Evolutionary conservation across 1,284 basidiomycete genomes (phyloP), one percentile per base, ranked within the genome.

Genomic region (Cryptococcus neoformans): DNA sequence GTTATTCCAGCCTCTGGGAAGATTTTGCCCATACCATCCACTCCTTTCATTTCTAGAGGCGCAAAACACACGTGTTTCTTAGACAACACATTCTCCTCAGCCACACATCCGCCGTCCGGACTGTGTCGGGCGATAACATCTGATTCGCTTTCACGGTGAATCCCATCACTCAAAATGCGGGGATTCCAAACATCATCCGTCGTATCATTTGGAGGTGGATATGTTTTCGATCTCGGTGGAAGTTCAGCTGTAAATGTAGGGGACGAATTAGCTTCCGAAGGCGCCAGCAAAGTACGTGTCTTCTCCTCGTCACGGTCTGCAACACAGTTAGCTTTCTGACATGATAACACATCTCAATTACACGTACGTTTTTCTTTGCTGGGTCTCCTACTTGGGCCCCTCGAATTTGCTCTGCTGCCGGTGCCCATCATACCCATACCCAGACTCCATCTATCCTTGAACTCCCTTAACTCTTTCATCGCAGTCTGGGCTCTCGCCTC

Each of bases 381-480:
- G 14, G 60, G 50, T 3, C 53, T 53, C 12, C 60, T 36, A 44
- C 56, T 57, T 10, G 59, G 51, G 5, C 51, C 48, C 44, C 60
- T 46, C 59, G 66, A 66, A 7, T 41, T 21, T 16, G 51, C 55
- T 44, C 66, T 49, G 55, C 60, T 63, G 35, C 34, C 47, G 8
- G 46, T 28, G 14, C 55, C 58, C 51, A 58, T 49, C 44, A 51
- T 55, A 6, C 47, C 46, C 47, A 63, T 41, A 8, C 58, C 57
- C 49, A 57, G 53, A 3, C 61, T 58, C 65, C 63, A 68, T 57
- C 65, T 62, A 16, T 70, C 73, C 44, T 64, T 66, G 38, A 72
- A 67, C 40, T 68, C 71, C 49, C 72, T 58, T 40, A 72, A 54
- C 54, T 74, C 68, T 57, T 67, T 67, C 69, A 73, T 74, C 4